A percentile compares a stretch with the other conserved stretches of the same genome.
phyloP scores from a whole-genome alignment of 2,329 filamentous ascomycete genomes.

The Cladosporium sphaerospermum region DNA sequence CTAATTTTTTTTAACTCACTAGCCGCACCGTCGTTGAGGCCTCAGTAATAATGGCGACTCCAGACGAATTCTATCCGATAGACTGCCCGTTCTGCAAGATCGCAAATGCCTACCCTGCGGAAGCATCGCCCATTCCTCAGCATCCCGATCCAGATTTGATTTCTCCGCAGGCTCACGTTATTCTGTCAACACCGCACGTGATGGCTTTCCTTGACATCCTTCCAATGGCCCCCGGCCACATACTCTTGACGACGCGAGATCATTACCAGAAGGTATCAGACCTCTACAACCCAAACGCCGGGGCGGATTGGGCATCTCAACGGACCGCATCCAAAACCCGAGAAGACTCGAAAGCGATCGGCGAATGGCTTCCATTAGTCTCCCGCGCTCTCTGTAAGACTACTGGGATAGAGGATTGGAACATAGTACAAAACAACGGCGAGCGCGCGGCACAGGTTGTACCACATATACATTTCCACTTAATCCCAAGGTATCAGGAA shows the following conservation, averaged over 20 bases:
- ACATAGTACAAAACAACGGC: conserved; percentile 93
- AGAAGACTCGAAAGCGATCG: conserved; percentile 26
- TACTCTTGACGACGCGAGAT: conserved; percentile 70
- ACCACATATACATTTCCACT: conserved; percentile 87
- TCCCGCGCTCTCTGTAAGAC: conserved; percentile 63
- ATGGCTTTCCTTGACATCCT: conserved; percentile 91
- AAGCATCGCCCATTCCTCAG: conserved; percentile 23
- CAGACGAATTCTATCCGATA: conserved; percentile 35
- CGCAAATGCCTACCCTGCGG: conserved; percentile 42
- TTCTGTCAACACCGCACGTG: conserved; percentile 70
- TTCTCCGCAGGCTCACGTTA: conserved; percentile 46
- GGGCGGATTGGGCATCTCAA: conserved; percentile 15
- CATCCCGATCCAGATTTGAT: conserved; percentile 29
- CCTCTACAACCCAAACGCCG: conserved; percentile 35
- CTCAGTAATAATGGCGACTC: conserved; percentile 4
- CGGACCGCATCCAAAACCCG: conserved; percentile 14
- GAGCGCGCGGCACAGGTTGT: conserved; percentile 86
- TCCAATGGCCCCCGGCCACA: conserved; percentile 75
- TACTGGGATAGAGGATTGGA: conserved; percentile 77
- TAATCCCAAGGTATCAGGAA: conserved; percentile 69
- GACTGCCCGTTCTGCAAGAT: conserved; percentile 56
- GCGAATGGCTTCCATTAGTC: conserved; percentile 60
- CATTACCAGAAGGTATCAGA: conserved; percentile 76
- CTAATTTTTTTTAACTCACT: not conserved
- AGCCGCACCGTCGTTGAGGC: not conserved